Evolutionary conservation across 345 rosid genomes (phyloP).

Genomic region (Aquilaria yunnanensis): DNA sequence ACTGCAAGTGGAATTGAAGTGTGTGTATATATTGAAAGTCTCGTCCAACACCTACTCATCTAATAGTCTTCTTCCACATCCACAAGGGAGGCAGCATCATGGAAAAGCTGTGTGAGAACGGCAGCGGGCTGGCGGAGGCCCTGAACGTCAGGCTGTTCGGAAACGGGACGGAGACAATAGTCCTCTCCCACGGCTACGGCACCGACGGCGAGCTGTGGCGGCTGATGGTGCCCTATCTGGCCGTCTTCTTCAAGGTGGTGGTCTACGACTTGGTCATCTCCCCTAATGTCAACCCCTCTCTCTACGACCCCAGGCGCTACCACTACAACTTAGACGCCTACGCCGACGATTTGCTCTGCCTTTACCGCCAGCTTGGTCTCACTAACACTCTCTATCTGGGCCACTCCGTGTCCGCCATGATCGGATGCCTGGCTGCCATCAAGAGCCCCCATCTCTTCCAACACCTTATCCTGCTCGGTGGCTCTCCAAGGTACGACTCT

Average conservation of each 20-base stretch:
- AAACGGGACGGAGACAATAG: constrained; percentile 20
- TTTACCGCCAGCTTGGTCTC: constrained; percentile 6
- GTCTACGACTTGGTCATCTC: constrained; percentile 25
- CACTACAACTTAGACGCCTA: constrained; percentile 13
- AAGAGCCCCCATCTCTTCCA: constrained; percentile 24
- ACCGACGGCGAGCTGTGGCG: constrained; percentile 15
- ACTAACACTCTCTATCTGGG: constrained; percentile 22
- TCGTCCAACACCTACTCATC: no score
- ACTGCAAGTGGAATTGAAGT: no score
- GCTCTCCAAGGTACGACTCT: constrained; percentile 26
- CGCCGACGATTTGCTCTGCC: constrained; percentile 20
- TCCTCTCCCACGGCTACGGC: constrained; percentile 32
- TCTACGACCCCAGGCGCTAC: constrained; percentile 21
- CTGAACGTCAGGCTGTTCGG: constrained; percentile 24
- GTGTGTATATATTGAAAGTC: no score
- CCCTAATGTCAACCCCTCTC: constrained; percentile 17
- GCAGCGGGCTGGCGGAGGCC: constrained; percentile 11
- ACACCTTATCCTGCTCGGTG: constrained; percentile 25
- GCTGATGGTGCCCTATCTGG: constrained; percentile 1
- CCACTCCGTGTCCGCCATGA: constrained; percentile 38
- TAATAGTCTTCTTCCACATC: no score
- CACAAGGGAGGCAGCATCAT: not conserved
- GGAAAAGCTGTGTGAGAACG: not conserved
- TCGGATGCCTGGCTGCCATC: constrained; percentile 26
- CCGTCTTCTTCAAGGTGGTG: constrained; percentile 24